Base-by-base conservation (phyloP, 225 moss, liverwort and hornwort species). In the Anthoceros angustus region DNA sequence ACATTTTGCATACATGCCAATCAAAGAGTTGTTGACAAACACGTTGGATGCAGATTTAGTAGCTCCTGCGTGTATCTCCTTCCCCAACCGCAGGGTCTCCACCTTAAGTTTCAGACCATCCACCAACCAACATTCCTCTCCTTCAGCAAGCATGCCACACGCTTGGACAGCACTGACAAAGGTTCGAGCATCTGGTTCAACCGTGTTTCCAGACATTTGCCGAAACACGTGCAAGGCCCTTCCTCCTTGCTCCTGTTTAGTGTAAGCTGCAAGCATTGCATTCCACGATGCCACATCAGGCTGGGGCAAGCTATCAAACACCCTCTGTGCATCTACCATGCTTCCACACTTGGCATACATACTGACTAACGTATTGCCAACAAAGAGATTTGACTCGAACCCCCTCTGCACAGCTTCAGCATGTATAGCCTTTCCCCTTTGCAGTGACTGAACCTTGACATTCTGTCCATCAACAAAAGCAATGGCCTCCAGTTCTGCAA, bases 1-100 rank as follows among this genome's bases (percentile, higher is more conserved):
- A 55, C 55, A 55, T 55, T 55, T 55, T 23, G n/a, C 55, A 55
- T 55, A 55, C 55, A 55, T 55, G 55, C 4, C 55, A 55, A 55
- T 55, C 6, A 55, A 23, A 55, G n/a, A 55, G 23, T 55, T 55
- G 23, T 1, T 23, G 7, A 55, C 55, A 20, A 18, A 55, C 55
- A 55, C 18, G 23, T 55, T 23, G 4, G 55, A 18, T 9, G 18
- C 55, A 55, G 6, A 55, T 23, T 20, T 55, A 4, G 23, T 18
- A 15, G 18, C 55, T 55, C 23, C 55, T 55, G 14, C 18, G 55
- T 55, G 55, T 18, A 55, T 55, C 5, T 23, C n/a, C n/a, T 55
- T 55, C n/a, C 55, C 55, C 4, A 32, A 32, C 1, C 32, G 32
- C 32, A 32, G 32, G 32, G 32, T 4, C 32, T 32, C 32, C 32